phyloP scores from a whole-genome alignment of 495 filamentous ascomycete species.

The Neurospora sp. region DNA sequence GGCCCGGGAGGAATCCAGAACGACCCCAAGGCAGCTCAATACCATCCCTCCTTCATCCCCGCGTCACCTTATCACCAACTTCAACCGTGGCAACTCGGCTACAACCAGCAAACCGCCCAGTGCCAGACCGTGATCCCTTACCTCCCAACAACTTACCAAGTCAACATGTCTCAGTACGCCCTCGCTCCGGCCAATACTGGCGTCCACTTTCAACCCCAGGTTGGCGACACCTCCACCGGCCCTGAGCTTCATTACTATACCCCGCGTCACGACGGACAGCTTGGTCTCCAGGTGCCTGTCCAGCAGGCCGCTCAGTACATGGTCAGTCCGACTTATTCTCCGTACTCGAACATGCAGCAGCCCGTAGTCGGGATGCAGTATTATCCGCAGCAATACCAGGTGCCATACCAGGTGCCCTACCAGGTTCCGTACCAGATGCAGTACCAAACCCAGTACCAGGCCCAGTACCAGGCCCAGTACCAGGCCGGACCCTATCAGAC shows the following conservation, averaged over 20 bases:
- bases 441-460: neutral
- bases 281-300: neutral
- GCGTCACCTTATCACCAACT: neutral
- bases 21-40: neutral
- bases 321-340: neutral
- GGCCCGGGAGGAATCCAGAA: neutral
- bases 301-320: slow-evolving; percentile 3
- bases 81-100: neutral
- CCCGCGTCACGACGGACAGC: slow-evolving; percentile 27
- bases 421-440: neutral
- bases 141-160: neutral
- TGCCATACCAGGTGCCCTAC: neutral
- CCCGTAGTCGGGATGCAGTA: neutral
- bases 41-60: neutral
- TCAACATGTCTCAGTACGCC: neutral
- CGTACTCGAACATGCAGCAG: neutral
- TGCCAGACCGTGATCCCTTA: slow-evolving; percentile 3
- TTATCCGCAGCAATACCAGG: neutral
- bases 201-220: slow-evolving; percentile 37
- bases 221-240: slow-evolving; percentile 34
- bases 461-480: neutral
- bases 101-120: neutral
- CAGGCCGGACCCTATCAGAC: neutral
- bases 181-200: slow-evolving; percentile 7
- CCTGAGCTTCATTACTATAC: slow-evolving; percentile 34